Conservation (phyloP, 257 asterid genomes). For the Petunia axillaris region DNA sequence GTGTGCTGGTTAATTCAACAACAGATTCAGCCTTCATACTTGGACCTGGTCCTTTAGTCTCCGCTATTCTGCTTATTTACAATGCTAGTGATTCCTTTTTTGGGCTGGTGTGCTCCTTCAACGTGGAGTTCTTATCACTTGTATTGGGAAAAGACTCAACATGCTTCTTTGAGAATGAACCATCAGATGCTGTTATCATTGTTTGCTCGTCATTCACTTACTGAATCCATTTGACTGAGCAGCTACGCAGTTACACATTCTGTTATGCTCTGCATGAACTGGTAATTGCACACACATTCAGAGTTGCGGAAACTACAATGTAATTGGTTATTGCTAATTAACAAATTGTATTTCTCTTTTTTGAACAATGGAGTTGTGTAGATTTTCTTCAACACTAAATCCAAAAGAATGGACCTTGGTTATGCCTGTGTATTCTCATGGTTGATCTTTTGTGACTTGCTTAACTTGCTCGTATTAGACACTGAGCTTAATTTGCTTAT, state of each 20-base stretch:
- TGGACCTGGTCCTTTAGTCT: neutral
- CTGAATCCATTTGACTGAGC: neutral
- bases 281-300: neutral
- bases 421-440: neutral
- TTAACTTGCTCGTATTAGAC: neutral
- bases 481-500: neutral
- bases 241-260: neutral
- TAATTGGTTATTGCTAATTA: neutral
- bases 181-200: slow-evolving; percentile 1
- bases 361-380: neutral
- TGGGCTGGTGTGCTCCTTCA: neutral
- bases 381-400: slow-evolving; percentile 1
- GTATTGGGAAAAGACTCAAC: neutral
- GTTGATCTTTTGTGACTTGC: neutral
- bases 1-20: slow-evolving; percentile 8
- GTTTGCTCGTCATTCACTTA: neutral
- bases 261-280: neutral
- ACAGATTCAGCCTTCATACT: slow-evolving; percentile 1
- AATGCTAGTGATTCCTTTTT: slow-evolving; percentile 19
- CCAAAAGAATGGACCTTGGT: neutral
- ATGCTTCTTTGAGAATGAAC: slow-evolving; percentile 8
- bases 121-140: slow-evolving; percentile 7
- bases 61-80: neutral
- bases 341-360: neutral
- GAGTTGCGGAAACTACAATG: neutral